A percentile compares a stretch with the other conserved stretches of the same genome.
These are phyloP conservation scores for Tephrocybe sp. DNA, from an alignment of 768 basidiomycete genomes.

Conservation along the genomic window DNA sequence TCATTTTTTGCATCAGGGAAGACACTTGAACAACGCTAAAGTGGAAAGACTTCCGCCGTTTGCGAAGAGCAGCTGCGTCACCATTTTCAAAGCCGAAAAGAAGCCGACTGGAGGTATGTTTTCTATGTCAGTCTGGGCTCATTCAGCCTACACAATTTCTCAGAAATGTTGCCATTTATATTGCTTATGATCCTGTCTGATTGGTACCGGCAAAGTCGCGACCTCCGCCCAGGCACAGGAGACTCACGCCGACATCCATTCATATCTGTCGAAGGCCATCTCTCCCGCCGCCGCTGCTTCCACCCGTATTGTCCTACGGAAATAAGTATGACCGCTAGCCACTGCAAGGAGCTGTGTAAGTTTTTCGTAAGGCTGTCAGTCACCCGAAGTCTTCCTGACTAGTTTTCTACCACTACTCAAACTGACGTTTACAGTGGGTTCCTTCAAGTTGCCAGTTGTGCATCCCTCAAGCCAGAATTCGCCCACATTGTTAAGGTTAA, in stretches of 20 bases:
- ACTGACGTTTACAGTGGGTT: conserved; percentile 95
- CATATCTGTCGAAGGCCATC: conserved; percentile 65
- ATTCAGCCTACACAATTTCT: not conserved
- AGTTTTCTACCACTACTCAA: conserved; percentile 66
- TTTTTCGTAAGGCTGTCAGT: conserved; percentile 11
- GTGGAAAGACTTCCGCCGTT: conserved; percentile 71
- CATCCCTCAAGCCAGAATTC: conserved; percentile 97
- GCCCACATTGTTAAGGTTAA: conserved; percentile 84
- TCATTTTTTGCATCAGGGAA: conserved; percentile 97
- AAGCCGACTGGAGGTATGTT: conserved; percentile 80
- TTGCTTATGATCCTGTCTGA: conserved; percentile 99
- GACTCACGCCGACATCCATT: conserved; percentile 80
- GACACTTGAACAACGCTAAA: conserved; percentile 87
- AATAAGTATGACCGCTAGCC: conserved; percentile 90
- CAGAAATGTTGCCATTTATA: conserved; percentile 87
- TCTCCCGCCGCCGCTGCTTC: conserved; percentile 67
- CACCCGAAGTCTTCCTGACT: conserved; percentile 8
- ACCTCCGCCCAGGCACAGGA: conserved; percentile 92
- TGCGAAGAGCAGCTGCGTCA: conserved; percentile 79
- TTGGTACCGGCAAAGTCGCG: conserved; percentile 96
- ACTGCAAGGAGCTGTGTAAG: conserved; percentile 86
- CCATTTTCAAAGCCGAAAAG: conserved; percentile 54
- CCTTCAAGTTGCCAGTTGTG: conserved; percentile 96
- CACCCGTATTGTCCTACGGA: conserved; percentile 92
- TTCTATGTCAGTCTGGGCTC: no score